Evolutionary conservation across 2,329 filamentous ascomycete genomes (phyloP).

Genomic region (Ceratocystis albifundus): DNA sequence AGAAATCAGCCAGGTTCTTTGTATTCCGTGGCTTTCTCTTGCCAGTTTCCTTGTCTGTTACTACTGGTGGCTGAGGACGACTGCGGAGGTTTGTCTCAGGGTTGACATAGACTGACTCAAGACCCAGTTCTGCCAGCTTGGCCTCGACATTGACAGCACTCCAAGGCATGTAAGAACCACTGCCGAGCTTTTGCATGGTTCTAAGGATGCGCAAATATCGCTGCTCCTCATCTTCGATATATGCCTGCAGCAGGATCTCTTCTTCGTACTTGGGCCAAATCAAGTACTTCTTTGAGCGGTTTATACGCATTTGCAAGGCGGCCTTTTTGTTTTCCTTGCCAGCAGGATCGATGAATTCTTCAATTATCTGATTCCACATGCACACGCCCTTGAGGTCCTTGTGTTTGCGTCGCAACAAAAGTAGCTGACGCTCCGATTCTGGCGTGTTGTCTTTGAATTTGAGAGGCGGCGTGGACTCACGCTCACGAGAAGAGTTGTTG

Average conservation of each 20-base stretch:
- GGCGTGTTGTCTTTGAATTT: slow-evolving; percentile 37
- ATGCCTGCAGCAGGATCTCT: slow-evolving; percentile 34
- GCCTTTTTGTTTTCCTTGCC: slow-evolving; percentile 36
- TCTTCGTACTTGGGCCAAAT: slow-evolving; percentile 41
- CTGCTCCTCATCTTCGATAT: slow-evolving; percentile 33
- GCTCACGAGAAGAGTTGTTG: slow-evolving; percentile 31
- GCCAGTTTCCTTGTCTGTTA: slow-evolving; percentile 18
- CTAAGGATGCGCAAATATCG: slow-evolving; percentile 36
- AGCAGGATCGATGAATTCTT: slow-evolving; percentile 33
- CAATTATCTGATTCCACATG: slow-evolving; percentile 46
- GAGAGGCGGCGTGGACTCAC: slow-evolving; percentile 26
- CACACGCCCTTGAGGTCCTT: slow-evolving; percentile 42
- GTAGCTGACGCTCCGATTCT: slow-evolving; percentile 39
- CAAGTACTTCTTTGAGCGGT: slow-evolving; percentile 40
- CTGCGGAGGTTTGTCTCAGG: neutral
- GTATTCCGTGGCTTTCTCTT: neutral
- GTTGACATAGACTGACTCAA: slow-evolving; percentile 33
- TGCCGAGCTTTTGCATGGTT: slow-evolving; percentile 40
- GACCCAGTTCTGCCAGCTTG: slow-evolving; percentile 38
- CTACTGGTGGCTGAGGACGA: slow-evolving; percentile 26
- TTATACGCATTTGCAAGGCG: slow-evolving; percentile 46
- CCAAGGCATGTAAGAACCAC: slow-evolving; percentile 39
- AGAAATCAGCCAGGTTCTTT: neutral
- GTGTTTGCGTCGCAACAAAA: slow-evolving; percentile 39
- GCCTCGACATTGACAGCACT: slow-evolving; percentile 40